Conservation (phyloP, 2,329 filamentous ascomycete genomes). For the Colletotrichum plurivorum region DNA sequence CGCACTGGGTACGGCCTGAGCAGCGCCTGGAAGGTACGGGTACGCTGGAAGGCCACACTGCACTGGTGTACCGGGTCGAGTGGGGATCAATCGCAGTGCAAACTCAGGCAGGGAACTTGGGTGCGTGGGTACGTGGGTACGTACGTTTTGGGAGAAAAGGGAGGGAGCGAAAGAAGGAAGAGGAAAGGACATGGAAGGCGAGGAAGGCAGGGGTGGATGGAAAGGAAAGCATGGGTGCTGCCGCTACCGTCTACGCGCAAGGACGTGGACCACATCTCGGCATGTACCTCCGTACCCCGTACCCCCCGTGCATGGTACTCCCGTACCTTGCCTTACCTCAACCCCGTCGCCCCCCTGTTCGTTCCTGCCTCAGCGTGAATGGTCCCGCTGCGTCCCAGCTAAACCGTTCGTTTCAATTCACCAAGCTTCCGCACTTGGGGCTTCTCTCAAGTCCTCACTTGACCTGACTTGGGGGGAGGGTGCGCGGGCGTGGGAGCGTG, state of each 20-base stretch:
- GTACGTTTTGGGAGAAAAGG: constrained; percentile 1
- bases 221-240: background rate
- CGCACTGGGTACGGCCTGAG: constrained; percentile 3
- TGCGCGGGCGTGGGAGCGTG: constrained; percentile 25
- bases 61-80: background rate
- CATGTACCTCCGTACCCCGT: background rate
- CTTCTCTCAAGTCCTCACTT: constrained; percentile 25
- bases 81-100: background rate
- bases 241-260: too few relatives aligned
- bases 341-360: constrained; percentile 27
- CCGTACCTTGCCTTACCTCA: too few relatives aligned
- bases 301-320: too few relatives aligned
- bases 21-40: constrained; percentile 1
- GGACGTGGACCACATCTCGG: too few relatives aligned
- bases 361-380: constrained; percentile 38
- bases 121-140: too few relatives aligned
- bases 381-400: constrained; percentile 32
- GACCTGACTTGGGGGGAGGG: constrained; percentile 40
- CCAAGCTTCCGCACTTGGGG: constrained; percentile 36
- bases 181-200: constrained; percentile 26
- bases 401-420: constrained; percentile 40
- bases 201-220: constrained; percentile 3
- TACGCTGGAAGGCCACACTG: background rate
- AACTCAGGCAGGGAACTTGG: too few relatives aligned
- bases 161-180: constrained; percentile 11